Conservation (phyloP, 108 stramenopile species). For the Halocafeteria seosinensis region DNA sequence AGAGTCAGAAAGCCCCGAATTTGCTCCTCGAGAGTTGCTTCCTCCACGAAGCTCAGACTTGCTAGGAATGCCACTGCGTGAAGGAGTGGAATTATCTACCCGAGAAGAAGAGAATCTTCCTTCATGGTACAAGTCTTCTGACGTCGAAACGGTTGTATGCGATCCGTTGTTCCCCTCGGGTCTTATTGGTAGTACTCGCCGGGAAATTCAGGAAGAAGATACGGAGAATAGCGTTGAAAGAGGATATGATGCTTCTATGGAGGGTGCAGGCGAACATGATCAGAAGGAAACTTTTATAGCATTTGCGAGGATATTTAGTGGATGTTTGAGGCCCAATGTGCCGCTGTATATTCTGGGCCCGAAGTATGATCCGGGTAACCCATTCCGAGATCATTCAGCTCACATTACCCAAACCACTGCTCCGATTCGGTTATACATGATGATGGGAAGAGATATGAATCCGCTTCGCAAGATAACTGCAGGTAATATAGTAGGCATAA, state of each 20-base stretch:
- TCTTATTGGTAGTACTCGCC: no score
- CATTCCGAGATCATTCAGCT: slow-evolving; percentile 1
- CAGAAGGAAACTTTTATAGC: slow-evolving; percentile 22
- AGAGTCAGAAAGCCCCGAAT: no score
- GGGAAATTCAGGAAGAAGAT: no score
- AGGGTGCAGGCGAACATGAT: neutral
- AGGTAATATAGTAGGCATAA: slow-evolving; percentile 32
- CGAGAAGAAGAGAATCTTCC: neutral
- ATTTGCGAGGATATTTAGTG: slow-evolving; percentile 34
- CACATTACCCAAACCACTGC: neutral
- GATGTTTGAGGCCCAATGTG: slow-evolving; percentile 14
- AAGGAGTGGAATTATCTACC: neutral
- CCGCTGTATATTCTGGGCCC: slow-evolving; percentile 24
- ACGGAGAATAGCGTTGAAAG: neutral
- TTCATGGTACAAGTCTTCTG: neutral
- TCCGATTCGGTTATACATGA: slow-evolving; percentile 11
- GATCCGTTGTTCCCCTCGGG: neutral
- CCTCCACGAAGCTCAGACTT: no score
- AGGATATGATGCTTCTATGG: neutral
- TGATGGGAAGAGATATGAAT: slow-evolving; percentile 31
- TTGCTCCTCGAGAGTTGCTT: no score
- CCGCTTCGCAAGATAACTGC: slow-evolving; percentile 29
- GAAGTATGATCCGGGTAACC: slow-evolving; percentile 23
- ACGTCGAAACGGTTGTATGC: neutral
- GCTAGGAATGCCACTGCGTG: no score